Conservation (phyloP, 805 yeast genomes). For the Millerozyma acaciae region DNA sequence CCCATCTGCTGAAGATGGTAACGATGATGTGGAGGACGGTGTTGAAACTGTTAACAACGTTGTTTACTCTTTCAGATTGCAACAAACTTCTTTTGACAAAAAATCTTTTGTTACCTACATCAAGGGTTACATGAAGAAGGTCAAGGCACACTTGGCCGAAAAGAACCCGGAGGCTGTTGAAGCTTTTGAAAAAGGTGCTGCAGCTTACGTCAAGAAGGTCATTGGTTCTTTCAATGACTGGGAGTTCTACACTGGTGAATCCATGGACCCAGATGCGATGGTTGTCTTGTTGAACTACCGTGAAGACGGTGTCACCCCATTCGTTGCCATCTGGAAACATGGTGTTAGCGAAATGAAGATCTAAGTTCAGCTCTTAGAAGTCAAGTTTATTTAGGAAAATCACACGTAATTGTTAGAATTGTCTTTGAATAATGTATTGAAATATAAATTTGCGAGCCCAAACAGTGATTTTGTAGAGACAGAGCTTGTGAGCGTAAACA, state of each 20-base stretch:
- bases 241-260: conserved; percentile 99
- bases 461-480: conserved; percentile 1
- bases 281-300: conserved; percentile 97
- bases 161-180: conserved; percentile 81
- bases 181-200: conserved; percentile 96
- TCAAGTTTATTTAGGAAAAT: conserved; percentile 1
- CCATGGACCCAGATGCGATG: conserved; percentile 99
- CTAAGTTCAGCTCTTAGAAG: conserved; percentile 52
- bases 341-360: conserved; percentile 89
- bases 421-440: no score
- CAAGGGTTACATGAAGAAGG: conserved; percentile 97
- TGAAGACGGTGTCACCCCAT: conserved; percentile 99
- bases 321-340: conserved; percentile 98
- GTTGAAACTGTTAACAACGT: conserved; percentile 94
- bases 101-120: conserved; percentile 95
- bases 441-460: background rate
- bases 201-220: conserved; percentile 93
- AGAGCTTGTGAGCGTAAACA: no score
- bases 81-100: conserved; percentile 94
- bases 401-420: conserved; percentile 3
- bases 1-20: conserved; percentile 97
- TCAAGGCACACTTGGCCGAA: conserved; percentile 90
- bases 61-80: conserved; percentile 97
- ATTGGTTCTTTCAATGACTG: conserved; percentile 95
- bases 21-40: conserved; percentile 77